Conservation (phyloP, 2,329 filamentous ascomycete genomes). For the Bisporella sp. region DNA sequence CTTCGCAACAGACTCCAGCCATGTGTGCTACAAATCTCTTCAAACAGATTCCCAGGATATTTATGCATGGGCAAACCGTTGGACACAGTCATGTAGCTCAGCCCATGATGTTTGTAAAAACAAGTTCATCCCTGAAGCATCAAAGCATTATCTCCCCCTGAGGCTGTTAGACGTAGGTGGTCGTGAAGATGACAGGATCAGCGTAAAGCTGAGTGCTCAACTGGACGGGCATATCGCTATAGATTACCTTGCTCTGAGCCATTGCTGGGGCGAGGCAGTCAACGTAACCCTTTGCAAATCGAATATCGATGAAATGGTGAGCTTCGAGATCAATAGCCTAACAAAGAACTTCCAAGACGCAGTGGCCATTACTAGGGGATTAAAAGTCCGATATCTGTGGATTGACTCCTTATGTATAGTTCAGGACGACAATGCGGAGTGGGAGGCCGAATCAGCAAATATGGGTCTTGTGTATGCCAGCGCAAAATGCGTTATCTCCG, state of each 20-base stretch:
- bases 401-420: no score
- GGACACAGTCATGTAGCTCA: no score
- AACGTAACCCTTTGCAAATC: not conserved
- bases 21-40: no score
- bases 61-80: no score
- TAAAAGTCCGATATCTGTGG: not conserved
- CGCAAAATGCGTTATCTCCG: not conserved
- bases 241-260: not conserved
- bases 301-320: not conserved
- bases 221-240: not conserved
- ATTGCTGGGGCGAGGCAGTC: not conserved
- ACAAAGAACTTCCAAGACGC: not conserved
- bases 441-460: not conserved
- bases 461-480: not conserved
- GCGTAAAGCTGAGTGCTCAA: not conserved
- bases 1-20: no score
- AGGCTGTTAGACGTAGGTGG: no score
- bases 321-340: not conserved
- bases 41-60: no score
- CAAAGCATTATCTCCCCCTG: no score
- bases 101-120: no score
- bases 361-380: not conserved
- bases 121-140: no score
- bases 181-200: not conserved
- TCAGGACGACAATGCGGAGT: not conserved